Evolutionary conservation across 2,329 filamentous ascomycete genomes (phyloP), one percentile per base, ranked within the genome.

Genomic region (Gyromitra esculenta): DNA sequence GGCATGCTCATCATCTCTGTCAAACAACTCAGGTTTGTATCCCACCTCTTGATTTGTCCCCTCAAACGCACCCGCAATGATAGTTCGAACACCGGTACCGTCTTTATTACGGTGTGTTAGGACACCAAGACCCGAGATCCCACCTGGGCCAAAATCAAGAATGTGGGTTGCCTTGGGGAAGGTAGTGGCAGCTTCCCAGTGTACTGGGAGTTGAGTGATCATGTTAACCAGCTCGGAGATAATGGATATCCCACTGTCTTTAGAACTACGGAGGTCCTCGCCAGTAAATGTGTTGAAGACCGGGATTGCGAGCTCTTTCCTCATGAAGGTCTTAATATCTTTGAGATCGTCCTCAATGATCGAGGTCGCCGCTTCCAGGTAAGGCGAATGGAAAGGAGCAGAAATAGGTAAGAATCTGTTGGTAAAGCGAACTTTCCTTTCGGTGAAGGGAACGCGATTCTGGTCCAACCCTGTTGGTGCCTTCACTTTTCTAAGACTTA

Each of bases 101-200:
- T 99, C 96, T 87, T 99, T 99, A 88, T 98, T 99, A 81, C 96
- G 93, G 87, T 97, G 98, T 74, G 96, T 99, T 79, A 99, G 87
- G 59, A 97, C 92, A 82, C 96, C 96, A 25, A 99, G 90, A 79
- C 96, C 96, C 31, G 96, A 99, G 79, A 98, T 96, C 78, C 96
- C 96, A 82, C 96, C 96, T 25, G 96, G 96, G 60, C 96, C 96
- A 81, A 99, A 98, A 85, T 99, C 96, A 67, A 99, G 86, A 73
- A 99, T 92, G 83, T 99, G 96, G 2, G 95, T 97, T 21, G 96
- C 96, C 25, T 90, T 88, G 2, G 93, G 91, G 86, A 99, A 98
- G 70, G 92, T 88, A 0, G 96, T 99, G 0, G 96, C 94, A 83
- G 91, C 91, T 85, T 98, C 96, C 96, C 96, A 99, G 84, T 97